These are phyloP conservation scores for Amauroascus verrucosus DNA, from an alignment of 2,329 filamentous ascomycete genomes.

Conservation along the genomic window DNA sequence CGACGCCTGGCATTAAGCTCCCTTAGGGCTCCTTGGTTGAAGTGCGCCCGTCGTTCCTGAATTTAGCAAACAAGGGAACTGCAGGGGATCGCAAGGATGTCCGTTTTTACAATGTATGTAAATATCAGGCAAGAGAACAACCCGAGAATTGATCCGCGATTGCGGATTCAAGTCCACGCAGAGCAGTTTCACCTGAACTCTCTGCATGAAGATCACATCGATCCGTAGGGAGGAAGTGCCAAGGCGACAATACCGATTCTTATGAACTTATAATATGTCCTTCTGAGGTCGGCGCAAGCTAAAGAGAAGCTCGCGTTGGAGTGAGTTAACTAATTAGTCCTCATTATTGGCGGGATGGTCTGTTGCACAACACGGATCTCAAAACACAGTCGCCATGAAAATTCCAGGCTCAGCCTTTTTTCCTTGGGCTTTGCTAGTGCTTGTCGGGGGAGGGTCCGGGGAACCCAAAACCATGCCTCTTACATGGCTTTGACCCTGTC, in stretches of 20 bases:
- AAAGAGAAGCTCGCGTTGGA: no score
- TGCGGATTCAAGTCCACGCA: not conserved
- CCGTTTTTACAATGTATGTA: not conserved
- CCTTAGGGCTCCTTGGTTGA: no score
- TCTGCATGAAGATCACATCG: not conserved
- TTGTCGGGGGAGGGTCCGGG: not conserved
- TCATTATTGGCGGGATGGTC: not conserved
- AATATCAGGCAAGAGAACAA: not conserved
- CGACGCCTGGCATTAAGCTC: no score
- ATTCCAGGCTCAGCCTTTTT: not conserved
- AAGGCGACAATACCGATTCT: not conserved
- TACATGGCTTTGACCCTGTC: not conserved
- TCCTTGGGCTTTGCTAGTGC: not conserved
- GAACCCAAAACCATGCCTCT: not conserved
- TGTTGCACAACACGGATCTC: not conserved
- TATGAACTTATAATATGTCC: no score
- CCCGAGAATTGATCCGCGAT: not conserved
- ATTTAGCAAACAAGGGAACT: not conserved
- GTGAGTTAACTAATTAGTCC: no score
- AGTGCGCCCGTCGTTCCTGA: not conserved
- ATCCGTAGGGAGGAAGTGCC: not conserved
- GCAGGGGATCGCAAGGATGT: not conserved
- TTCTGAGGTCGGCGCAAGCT: no score
- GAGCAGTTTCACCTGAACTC: not conserved
- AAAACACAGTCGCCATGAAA: not conserved